phyloP scores from a whole-genome alignment of 352 stramenopile genomes.

The Aphanomyces cochlioides region DNA sequence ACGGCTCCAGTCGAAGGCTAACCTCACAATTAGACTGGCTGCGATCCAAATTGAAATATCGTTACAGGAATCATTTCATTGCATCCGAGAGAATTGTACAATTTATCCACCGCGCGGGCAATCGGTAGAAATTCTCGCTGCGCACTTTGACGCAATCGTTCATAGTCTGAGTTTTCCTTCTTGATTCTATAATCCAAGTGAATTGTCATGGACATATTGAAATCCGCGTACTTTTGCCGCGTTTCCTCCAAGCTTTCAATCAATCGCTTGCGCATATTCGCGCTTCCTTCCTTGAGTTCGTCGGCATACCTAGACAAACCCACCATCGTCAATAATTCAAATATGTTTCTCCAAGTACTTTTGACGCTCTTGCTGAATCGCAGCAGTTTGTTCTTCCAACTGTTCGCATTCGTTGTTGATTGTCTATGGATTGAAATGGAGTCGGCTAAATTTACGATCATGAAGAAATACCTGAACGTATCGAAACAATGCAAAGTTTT shows the following conservation, averaged over 20 bases:
- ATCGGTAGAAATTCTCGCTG: slow-evolving; percentile 69
- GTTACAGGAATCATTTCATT: slow-evolving; percentile 74
- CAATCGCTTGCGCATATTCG: slow-evolving; percentile 61
- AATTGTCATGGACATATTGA: background rate
- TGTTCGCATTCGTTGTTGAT: slow-evolving; percentile 78
- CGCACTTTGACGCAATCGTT: slow-evolving; percentile 54
- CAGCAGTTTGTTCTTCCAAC: slow-evolving; percentile 71
- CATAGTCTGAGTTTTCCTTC: slow-evolving; percentile 70
- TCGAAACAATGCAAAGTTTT: slow-evolving; percentile 76
- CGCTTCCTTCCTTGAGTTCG: slow-evolving; percentile 64
- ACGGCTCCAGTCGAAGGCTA: slow-evolving; percentile 35
- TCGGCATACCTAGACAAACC: slow-evolving; percentile 32
- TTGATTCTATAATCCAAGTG: slow-evolving; percentile 44
- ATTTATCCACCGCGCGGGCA: slow-evolving; percentile 58
- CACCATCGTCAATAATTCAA: background rate
- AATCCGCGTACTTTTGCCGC: slow-evolving; percentile 50
- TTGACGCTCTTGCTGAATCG: slow-evolving; percentile 52
- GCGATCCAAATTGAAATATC: background rate
- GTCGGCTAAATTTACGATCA: too few species aligned
- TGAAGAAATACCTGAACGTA: slow-evolving; percentile 48
- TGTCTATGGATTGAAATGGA: slow-evolving; percentile 27
- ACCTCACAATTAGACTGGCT: background rate
- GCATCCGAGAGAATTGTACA: slow-evolving; percentile 76
- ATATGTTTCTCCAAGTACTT: slow-evolving; percentile 40
- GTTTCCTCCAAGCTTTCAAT: slow-evolving; percentile 68